phyloP scores from a whole-genome alignment of 2,329 filamentous ascomycete species.

The Colletotrichum sp. region DNA sequence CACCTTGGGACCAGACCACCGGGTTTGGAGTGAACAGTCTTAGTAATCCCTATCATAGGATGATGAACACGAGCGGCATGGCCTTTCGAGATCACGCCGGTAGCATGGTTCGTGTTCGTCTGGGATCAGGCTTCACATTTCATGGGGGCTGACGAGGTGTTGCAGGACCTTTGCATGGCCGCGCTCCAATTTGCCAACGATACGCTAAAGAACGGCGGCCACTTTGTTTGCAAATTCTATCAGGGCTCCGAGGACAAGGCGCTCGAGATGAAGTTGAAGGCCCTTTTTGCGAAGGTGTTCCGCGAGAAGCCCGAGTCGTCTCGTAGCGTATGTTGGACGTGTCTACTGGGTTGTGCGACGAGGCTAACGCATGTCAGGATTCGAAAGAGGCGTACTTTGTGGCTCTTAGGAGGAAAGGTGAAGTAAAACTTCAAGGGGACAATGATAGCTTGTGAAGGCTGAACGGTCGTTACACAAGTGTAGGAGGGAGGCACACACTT shows the following conservation, averaged over 20 bases:
- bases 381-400: conserved; percentile 90
- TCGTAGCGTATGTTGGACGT: conserved; percentile 67
- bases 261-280: conserved; percentile 76
- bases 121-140: not conserved
- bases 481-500: too few relatives aligned
- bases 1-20: conserved; percentile 84
- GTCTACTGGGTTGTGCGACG: not conserved
- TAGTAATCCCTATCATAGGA: conserved; percentile 95
- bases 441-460: not conserved
- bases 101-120: conserved; percentile 79
- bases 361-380: conserved; percentile 56
- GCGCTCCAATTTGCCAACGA: conserved; percentile 87
- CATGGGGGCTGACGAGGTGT: not conserved
- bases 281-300: conserved; percentile 79
- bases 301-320: conserved; percentile 93
- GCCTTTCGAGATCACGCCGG: conserved; percentile 86
- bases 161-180: conserved; percentile 85
- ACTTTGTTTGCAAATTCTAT: conserved; percentile 98
- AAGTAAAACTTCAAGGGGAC: conserved; percentile 27
- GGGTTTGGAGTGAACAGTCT: conserved; percentile 86
- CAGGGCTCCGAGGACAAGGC: conserved; percentile 85
- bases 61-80: conserved; percentile 98
- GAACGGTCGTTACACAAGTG: not conserved
- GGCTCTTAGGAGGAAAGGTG: conserved; percentile 70
- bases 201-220: conserved; percentile 80